Conservation (phyloP, 2,329 filamentous ascomycete species). For the Alternaria consortialis region DNA sequence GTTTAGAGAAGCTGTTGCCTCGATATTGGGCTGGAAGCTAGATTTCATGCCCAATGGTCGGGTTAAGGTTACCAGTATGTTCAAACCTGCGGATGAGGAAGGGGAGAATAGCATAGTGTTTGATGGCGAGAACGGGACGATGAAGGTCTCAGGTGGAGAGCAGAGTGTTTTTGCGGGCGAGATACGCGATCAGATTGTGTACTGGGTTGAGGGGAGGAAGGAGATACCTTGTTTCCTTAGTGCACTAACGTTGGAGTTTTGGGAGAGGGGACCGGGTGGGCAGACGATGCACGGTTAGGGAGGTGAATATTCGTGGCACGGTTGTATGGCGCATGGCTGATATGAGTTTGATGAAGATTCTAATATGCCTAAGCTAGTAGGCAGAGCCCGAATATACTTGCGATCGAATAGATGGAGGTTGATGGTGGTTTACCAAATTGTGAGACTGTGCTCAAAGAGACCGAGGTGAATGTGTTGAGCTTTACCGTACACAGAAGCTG, state of each 20-base stretch:
- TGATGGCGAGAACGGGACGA: slow-evolving; percentile 91
- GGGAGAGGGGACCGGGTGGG: slow-evolving; percentile 67
- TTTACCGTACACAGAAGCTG: no score
- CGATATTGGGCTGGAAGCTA: slow-evolving; percentile 90
- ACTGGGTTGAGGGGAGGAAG: slow-evolving; percentile 94
- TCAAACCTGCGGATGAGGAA: slow-evolving; percentile 75
- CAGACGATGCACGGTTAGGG: slow-evolving; percentile 30
- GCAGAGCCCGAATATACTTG: no score
- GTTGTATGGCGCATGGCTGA: no score
- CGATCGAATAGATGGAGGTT: no score
- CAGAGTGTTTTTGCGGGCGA: slow-evolving; percentile 84
- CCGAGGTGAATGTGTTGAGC: no score
- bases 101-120: slow-evolving; percentile 73
- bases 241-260: slow-evolving; percentile 91
- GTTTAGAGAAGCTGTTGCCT: slow-evolving; percentile 94
- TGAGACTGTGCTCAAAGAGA: no score
- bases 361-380: no score
- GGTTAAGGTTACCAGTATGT: slow-evolving; percentile 88
- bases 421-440: no score
- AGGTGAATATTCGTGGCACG: neutral
- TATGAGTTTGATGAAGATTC: no score
- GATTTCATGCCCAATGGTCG: slow-evolving; percentile 98
- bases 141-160: slow-evolving; percentile 95
- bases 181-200: slow-evolving; percentile 87
- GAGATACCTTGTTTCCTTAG: slow-evolving; percentile 94